These are phyloP conservation scores for Diaporthe sp. DNA, from an alignment of 2,329 filamentous ascomycete species.

Conservation along the genomic window DNA sequence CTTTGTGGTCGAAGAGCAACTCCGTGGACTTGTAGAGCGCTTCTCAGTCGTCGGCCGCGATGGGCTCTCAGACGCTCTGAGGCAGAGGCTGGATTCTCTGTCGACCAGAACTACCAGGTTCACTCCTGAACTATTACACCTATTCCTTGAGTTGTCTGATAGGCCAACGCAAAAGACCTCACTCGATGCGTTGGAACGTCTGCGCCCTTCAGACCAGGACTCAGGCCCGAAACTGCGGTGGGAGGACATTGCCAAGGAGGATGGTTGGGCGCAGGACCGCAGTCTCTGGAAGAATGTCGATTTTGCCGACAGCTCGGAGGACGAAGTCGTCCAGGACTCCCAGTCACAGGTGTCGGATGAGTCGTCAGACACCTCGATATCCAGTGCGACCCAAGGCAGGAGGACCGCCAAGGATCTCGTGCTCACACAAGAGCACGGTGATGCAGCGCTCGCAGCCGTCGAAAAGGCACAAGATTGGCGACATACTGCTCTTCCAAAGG, in stretches of 20 bases:
- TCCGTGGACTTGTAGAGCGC: conserved; percentile 86
- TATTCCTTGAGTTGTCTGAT: conserved; percentile 87
- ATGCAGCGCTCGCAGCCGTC: conserved; percentile 53
- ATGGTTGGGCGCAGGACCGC: conserved; percentile 77
- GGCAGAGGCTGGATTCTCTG: conserved; percentile 51
- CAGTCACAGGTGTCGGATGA: conserved; percentile 50
- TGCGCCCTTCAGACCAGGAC: conserved; percentile 61
- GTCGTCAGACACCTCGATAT: conserved; percentile 48
- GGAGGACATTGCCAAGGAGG: conserved; percentile 83
- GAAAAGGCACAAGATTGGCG: conserved; percentile 64
- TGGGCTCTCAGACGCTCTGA: conserved; percentile 79
- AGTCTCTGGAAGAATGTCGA: conserved; percentile 80
- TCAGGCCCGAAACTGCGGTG: conserved; percentile 73
- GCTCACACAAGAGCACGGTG: conserved; percentile 50
- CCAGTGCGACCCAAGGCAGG: conserved; percentile 47
- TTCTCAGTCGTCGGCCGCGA: conserved; percentile 87
- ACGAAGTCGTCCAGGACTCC: conserved; percentile 61
- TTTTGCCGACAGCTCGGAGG: conserved; percentile 77
- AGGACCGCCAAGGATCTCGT: conserved; percentile 50
- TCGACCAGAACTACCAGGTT: conserved; percentile 66
- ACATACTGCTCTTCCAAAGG: conserved; percentile 44
- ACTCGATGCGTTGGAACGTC: conserved; percentile 72
- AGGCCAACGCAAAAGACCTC: conserved; percentile 80
- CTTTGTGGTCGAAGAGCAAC: conserved; percentile 76
- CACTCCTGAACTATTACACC: conserved; percentile 83